Percentiles rank a stretch among this genome's conserved stretches.
Conservation (phyloP, 331 rosid species). For the Cydonia oblonga region DNA sequence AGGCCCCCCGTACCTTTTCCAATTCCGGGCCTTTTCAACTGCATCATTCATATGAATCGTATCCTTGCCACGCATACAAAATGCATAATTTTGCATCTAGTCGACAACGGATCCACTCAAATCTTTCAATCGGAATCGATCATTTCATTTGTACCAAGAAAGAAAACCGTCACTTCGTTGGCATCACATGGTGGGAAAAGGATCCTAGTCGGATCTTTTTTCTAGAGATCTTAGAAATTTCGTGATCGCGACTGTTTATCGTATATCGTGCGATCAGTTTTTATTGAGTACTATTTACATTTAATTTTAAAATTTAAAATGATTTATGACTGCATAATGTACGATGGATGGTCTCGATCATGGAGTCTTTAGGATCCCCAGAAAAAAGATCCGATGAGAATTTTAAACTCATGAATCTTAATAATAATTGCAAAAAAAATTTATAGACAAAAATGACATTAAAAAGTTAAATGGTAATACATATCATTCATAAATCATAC, state of each 20-base stretch:
- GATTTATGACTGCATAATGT: fast-evolving
- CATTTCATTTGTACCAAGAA: neutral
- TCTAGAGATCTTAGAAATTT: fast-evolving
- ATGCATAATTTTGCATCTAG: neutral
- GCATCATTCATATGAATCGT: neutral
- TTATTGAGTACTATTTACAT: fast-evolving
- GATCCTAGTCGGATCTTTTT: too few relatives aligned
- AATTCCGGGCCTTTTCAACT: conserved; percentile 4
- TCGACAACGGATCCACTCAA: neutral
- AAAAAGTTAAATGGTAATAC: too few relatives aligned
- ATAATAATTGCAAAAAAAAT: too few relatives aligned
- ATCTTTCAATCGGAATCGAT: neutral
- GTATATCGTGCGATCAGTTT: too few relatives aligned
- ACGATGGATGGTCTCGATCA: too few relatives aligned
- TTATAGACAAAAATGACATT: too few relatives aligned
- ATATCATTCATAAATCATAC: too few relatives aligned
- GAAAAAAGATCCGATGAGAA: fast-evolving
- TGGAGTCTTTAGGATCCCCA: too few relatives aligned
- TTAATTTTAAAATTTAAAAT: too few relatives aligned
- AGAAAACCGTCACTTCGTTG: too few relatives aligned
- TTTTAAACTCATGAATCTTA: too few relatives aligned
- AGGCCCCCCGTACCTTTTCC: neutral
- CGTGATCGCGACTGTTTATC: fast-evolving
- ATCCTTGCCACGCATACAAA: neutral
- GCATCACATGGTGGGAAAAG: too few relatives aligned